Conservation (phyloP, 176 grass and related monocot genomes). For the Neostapfia colusana region DNA sequence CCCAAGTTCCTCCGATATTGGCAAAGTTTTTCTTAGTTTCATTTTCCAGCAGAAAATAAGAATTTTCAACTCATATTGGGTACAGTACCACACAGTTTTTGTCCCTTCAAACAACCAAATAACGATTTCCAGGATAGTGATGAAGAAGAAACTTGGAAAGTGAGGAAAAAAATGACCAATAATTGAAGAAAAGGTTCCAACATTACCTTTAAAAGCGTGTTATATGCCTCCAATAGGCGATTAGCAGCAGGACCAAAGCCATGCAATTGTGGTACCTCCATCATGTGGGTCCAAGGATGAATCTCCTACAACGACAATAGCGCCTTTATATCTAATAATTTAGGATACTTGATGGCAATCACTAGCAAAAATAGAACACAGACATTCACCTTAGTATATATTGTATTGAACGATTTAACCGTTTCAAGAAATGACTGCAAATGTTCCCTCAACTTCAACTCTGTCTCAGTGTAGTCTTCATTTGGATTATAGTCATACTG, state of each 20-base stretch:
- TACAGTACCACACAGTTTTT: background rate
- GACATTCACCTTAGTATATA: slow-evolving; percentile 82
- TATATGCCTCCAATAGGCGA: slow-evolving; percentile 92
- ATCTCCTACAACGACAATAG: slow-evolving; percentile 66
- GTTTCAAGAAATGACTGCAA: slow-evolving; percentile 91
- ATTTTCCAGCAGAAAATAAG: background rate
- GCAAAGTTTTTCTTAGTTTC: background rate
- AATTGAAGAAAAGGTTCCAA: slow-evolving; percentile 4
- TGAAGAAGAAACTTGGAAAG: background rate
- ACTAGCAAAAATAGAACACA: background rate
- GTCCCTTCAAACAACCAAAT: slow-evolving; percentile 6
- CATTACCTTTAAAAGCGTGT: slow-evolving; percentile 88
- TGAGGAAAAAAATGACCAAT: background rate
- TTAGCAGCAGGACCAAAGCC: slow-evolving; percentile 98
- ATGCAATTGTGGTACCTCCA: slow-evolving; percentile 98
- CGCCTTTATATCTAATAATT: slow-evolving; percentile 16
- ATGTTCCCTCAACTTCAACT: slow-evolving; percentile 88
- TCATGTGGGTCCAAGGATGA: slow-evolving; percentile 99
- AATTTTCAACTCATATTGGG: background rate
- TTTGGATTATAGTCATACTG: slow-evolving; percentile 96
- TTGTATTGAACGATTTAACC: slow-evolving; percentile 88
- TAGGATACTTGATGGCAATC: background rate
- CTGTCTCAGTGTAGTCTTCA: slow-evolving; percentile 91
- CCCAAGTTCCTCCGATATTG: background rate
- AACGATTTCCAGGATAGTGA: background rate